Percentiles rank a stretch among this genome's conserved stretches.
Evolutionary conservation across 2,329 filamentous ascomycete genomes (phyloP).

Genomic region (Mycosphaerella sp.): DNA sequence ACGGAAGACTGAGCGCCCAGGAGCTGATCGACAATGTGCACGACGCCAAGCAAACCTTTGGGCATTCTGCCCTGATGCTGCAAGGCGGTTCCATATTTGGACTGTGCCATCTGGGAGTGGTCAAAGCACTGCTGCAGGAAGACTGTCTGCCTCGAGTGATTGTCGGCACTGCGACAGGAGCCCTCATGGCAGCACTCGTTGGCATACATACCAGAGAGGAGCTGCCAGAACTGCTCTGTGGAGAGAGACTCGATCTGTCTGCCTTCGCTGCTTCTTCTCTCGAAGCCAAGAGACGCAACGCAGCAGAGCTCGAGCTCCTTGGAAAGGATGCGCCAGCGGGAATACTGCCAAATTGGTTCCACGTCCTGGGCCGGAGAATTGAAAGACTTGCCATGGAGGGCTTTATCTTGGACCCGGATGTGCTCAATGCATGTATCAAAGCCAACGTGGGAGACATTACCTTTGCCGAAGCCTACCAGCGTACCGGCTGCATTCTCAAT

Average conservation of each 20-base stretch:
- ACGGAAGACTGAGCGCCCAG: slow-evolving; percentile 54
- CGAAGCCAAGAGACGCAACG: slow-evolving; percentile 20
- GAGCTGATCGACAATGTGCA: slow-evolving; percentile 81
- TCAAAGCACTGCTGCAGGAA: slow-evolving; percentile 71
- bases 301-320: slow-evolving; percentile 3
- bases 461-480: slow-evolving; percentile 84
- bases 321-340: slow-evolving; percentile 48
- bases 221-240: slow-evolving; percentile 66
- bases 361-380: slow-evolving; percentile 60
- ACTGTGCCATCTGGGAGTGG: slow-evolving; percentile 84
- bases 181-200: slow-evolving; percentile 80
- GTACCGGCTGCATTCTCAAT: slow-evolving; percentile 80
- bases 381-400: slow-evolving; percentile 66
- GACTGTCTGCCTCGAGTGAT: slow-evolving; percentile 79
- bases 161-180: slow-evolving; percentile 83
- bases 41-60: slow-evolving; percentile 85
- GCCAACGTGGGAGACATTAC: slow-evolving; percentile 83
- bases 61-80: slow-evolving; percentile 69
- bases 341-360: slow-evolving; percentile 41
- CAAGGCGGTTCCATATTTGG: slow-evolving; percentile 86
- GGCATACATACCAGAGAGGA: slow-evolving; percentile 83
- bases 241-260: slow-evolving; percentile 73
- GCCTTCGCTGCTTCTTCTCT: slow-evolving; percentile 56
- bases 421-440: slow-evolving; percentile 76
- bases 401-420: slow-evolving; percentile 65